A percentile compares a stretch with the other conserved stretches of the same genome.
These are phyloP conservation scores for Bretschneidera sinensis DNA, from an alignment of 345 rosid genomes.

Conservation along the genomic window DNA sequence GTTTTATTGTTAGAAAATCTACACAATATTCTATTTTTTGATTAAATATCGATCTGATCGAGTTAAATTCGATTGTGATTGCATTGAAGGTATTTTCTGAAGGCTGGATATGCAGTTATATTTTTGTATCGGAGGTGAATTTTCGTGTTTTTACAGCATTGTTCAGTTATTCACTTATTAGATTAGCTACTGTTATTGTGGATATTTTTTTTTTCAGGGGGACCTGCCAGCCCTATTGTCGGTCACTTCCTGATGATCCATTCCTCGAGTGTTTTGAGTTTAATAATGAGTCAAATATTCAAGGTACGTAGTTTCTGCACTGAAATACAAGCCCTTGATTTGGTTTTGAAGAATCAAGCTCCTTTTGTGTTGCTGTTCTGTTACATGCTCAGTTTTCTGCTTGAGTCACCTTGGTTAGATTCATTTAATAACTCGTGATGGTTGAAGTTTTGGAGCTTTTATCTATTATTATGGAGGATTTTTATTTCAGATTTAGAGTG, in stretches of 20 bases:
- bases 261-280: constrained; percentile 76
- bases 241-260: constrained; percentile 77
- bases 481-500: no score
- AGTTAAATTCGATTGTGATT: background rate
- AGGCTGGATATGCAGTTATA: constrained; percentile 87
- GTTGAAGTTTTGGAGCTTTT: background rate
- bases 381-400: background rate
- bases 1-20: background rate
- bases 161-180: no score
- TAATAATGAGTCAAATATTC: constrained; percentile 36
- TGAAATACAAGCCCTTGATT: background rate
- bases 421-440: background rate
- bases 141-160: background rate
- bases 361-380: background rate
- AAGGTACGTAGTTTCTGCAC: constrained; percentile 40
- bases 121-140: constrained; percentile 67
- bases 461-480: no score
- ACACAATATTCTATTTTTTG: background rate
- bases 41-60: background rate
- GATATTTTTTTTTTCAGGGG: constrained; percentile 41
- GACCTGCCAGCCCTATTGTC: constrained; percentile 72
- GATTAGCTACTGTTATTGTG: background rate
- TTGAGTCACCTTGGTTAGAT: background rate
- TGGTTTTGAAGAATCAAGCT: background rate
- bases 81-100: constrained; percentile 44